Base-by-base conservation (phyloP, 2,329 filamentous ascomycete genomes). In the Pseudocercospora crystallina region DNA sequence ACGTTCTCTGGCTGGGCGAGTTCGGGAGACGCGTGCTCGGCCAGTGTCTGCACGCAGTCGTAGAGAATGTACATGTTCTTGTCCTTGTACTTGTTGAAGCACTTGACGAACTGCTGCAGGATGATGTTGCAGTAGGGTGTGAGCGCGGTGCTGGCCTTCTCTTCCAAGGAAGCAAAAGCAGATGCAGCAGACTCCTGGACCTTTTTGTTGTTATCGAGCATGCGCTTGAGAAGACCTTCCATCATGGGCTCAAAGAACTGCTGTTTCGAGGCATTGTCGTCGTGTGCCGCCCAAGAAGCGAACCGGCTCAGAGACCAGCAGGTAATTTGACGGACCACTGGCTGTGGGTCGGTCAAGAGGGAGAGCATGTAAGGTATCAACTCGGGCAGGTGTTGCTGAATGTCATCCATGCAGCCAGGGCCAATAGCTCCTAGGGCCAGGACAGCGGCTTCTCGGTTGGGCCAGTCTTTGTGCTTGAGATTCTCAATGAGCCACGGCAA, bases 41-140 rank as follows among this genome's bases (percentile, higher is more conserved):
- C 94, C 50, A 99, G 77, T 0, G 94, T 99, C 74, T 99, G 94
- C 31, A 99, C 89, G 70, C 94, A 97, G 73, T 99, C 94, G 74
- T 99, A 99, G 31, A 99, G 82, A 47, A 97, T 95, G 75, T 95
- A 96, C 84, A 97, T 96, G 75, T 99, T 99, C 65, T 90, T 86
- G 71, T 97, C 92, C 79, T 99, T 97, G 82, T 97, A 99, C 72
- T 88, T 90, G 46, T 79, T 81, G 72, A 99, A 99, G 71, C 94
- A 99, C 54, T 81, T 79, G 45, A 96, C 90, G 65, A 92, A 97
- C 68, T 97, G 94, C 55, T 85, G 86, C 46, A 97, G 83, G 63
- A 99, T 97, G 20, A 91, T 89, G 26, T 86, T 81, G 63, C 89
- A 91, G 73, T 96, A 99, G 0, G 89, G 89, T 57, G 86, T 84